phyloP scores from a whole-genome alignment of 371 early-diverging fungal genomes.

The Mucor sp. region DNA sequence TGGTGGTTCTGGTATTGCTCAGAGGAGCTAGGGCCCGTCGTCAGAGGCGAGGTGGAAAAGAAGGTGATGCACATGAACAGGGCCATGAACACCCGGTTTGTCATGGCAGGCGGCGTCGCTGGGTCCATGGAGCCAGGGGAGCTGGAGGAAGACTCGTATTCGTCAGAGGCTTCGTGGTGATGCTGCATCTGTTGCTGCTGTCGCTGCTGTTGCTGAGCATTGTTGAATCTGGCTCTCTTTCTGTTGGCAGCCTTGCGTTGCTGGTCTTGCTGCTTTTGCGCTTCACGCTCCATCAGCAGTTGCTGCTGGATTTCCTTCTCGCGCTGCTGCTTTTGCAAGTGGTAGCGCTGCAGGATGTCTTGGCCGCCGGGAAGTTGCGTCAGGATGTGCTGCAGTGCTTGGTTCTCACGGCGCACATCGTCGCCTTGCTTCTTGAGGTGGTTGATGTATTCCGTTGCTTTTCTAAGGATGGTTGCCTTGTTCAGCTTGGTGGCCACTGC shows the following conservation, averaged over 20 bases:
- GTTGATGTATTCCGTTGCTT: conserved; percentile 87
- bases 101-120: conserved; percentile 26
- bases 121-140: conserved; percentile 23
- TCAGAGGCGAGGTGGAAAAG: conserved; percentile 48
- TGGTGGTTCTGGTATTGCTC: conserved; percentile 45
- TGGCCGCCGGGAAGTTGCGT: conserved; percentile 59
- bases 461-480: conserved; percentile 89
- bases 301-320: conserved; percentile 38
- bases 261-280: conserved; percentile 27
- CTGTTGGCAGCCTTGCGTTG: conserved; percentile 24
- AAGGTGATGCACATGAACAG: conserved; percentile 49
- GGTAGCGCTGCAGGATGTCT: conserved; percentile 37
- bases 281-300: conserved; percentile 24
- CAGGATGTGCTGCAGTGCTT: conserved; percentile 50
- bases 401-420: conserved; percentile 52
- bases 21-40: conserved; percentile 34
- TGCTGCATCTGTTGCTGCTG: conserved; percentile 34
- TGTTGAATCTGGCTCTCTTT: conserved; percentile 36
- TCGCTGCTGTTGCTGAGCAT: conserved; percentile 38
- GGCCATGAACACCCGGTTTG: conserved; percentile 50
- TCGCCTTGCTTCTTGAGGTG: conserved; percentile 64
- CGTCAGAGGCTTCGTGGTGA: conserved; percentile 17
- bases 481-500: conserved; percentile 78
- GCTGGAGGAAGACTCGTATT: conserved; percentile 32
- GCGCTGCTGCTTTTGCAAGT: conserved; percentile 33